A percentile compares a stretch with the other conserved stretches of the same genome.
Conservation (phyloP, 352 stramenopile genomes). For the Pythium sukuiense region DNA sequence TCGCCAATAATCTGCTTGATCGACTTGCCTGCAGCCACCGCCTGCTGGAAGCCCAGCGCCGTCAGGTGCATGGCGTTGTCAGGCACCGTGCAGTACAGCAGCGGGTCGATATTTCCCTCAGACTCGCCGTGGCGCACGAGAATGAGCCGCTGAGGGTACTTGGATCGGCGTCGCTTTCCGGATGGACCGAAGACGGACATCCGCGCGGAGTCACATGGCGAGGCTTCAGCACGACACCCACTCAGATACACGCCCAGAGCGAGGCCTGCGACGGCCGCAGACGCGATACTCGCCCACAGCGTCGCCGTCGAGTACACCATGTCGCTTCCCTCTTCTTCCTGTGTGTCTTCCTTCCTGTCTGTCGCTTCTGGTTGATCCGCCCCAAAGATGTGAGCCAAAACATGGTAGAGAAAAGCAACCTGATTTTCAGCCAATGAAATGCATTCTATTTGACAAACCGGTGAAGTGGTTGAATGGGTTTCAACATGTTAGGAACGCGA, state of each 20-base stretch:
- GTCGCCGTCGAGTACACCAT: slow-evolving; percentile 57
- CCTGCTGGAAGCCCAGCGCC: slow-evolving; percentile 74
- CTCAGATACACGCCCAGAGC: slow-evolving; percentile 38
- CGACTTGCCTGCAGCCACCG: slow-evolving; percentile 55
- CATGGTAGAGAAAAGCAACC: slow-evolving; percentile 19
- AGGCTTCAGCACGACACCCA: neutral
- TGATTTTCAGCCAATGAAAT: slow-evolving; percentile 13
- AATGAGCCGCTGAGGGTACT: slow-evolving; percentile 73
- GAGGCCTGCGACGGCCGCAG: slow-evolving; percentile 44
- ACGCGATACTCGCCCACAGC: slow-evolving; percentile 43
- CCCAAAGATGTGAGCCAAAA: slow-evolving; percentile 20
- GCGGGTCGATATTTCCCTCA: slow-evolving; percentile 84
- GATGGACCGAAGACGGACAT: slow-evolving; percentile 16
- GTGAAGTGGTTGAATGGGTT: too few relatives aligned
- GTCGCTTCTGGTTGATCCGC: neutral
- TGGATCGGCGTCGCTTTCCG: slow-evolving; percentile 31
- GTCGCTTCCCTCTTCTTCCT: neutral
- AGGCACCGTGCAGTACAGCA: slow-evolving; percentile 68
- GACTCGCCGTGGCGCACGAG: slow-evolving; percentile 84
- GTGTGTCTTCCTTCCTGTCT: neutral
- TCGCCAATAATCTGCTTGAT: slow-evolving; percentile 83
- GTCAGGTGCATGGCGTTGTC: slow-evolving; percentile 88
- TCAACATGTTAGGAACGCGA: neutral
- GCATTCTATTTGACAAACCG: neutral
- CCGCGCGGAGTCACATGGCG: neutral